Percentiles rank a stretch among this genome's conserved stretches.
These are phyloP conservation scores for Suillus bovinus DNA, from an alignment of 768 basidiomycete genomes.

Conservation along the genomic window DNA sequence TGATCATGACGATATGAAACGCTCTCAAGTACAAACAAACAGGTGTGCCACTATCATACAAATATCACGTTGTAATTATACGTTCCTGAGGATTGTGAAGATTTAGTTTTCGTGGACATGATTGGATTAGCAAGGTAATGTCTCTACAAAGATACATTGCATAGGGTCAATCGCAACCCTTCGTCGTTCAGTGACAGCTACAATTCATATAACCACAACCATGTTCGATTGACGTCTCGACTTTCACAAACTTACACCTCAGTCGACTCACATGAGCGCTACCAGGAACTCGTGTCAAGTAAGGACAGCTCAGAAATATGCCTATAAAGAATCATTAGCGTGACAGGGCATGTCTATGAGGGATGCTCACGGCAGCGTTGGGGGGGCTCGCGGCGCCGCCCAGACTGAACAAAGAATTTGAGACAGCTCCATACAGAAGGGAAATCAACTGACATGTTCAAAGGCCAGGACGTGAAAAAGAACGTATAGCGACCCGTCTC, in stretches of 20 bases:
- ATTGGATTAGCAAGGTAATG: neutral
- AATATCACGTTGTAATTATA: slow-evolving; percentile 33
- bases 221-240: slow-evolving; percentile 1
- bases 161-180: slow-evolving; percentile 5
- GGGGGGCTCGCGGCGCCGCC: slow-evolving; percentile 72
- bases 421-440: slow-evolving; percentile 8
- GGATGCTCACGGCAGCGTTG: slow-evolving; percentile 62
- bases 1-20: slow-evolving; percentile 23
- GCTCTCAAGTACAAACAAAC: slow-evolving; percentile 10
- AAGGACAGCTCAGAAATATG: slow-evolving; percentile 27
- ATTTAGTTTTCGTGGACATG: neutral
- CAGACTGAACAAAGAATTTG: slow-evolving; percentile 36
- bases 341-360: slow-evolving; percentile 6
- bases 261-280: slow-evolving; percentile 2
- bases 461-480: slow-evolving; percentile 76
- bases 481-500: slow-evolving; percentile 66
- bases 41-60: slow-evolving; percentile 22
- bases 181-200: neutral
- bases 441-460: slow-evolving; percentile 57
- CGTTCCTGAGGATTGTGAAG: neutral
- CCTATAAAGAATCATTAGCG: slow-evolving; percentile 15
- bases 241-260: slow-evolving; percentile 7
- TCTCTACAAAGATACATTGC: slow-evolving; percentile 3
- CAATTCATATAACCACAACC: slow-evolving; percentile 1
- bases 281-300: slow-evolving; percentile 3